A percentile compares a stretch with the other conserved stretches of the same genome.
These are phyloP conservation scores for Trypanosoma mega DNA, from an alignment of 208 protist species.

Conservation along the genomic window DNA sequence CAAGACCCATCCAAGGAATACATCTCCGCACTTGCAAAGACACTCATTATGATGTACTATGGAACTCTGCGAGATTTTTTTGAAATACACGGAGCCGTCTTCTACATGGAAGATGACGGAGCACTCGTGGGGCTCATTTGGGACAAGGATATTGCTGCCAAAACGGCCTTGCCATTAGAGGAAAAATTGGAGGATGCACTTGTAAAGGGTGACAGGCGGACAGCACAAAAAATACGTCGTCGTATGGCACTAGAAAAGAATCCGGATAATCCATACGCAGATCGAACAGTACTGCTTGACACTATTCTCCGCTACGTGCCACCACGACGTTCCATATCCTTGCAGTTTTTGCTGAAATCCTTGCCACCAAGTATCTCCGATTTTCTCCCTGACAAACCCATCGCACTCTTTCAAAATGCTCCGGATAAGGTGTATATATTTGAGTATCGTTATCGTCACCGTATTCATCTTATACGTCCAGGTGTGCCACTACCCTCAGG, in stretches of 20 bases:
- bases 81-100: slow-evolving; percentile 24
- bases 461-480: slow-evolving; percentile 43
- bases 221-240: slow-evolving; percentile 36
- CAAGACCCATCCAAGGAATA: background rate
- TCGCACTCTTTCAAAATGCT: slow-evolving; percentile 35
- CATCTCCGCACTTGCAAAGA: slow-evolving; percentile 27
- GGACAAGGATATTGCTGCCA: background rate
- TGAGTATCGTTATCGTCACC: slow-evolving; percentile 47
- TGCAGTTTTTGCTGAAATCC: slow-evolving; percentile 32
- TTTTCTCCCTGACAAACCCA: slow-evolving; percentile 39
- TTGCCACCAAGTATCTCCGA: slow-evolving; percentile 40
- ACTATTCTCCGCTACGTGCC: slow-evolving; percentile 54
- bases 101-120: slow-evolving; percentile 19
- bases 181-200: slow-evolving; percentile 37
- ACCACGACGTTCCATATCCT: slow-evolving; percentile 31
- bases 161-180: slow-evolving; percentile 23
- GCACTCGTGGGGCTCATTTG: slow-evolving; percentile 13
- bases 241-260: slow-evolving; percentile 35
- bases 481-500: slow-evolving; percentile 56
- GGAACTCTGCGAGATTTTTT: slow-evolving; percentile 31
- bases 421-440: slow-evolving; percentile 57
- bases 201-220: slow-evolving; percentile 11
- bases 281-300: slow-evolving; percentile 39
- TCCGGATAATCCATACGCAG: slow-evolving; percentile 47
- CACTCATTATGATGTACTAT: slow-evolving; percentile 37